phyloP scores from a whole-genome alignment of 176 grass and related monocot genomes.

The Avena eriantha region DNA sequence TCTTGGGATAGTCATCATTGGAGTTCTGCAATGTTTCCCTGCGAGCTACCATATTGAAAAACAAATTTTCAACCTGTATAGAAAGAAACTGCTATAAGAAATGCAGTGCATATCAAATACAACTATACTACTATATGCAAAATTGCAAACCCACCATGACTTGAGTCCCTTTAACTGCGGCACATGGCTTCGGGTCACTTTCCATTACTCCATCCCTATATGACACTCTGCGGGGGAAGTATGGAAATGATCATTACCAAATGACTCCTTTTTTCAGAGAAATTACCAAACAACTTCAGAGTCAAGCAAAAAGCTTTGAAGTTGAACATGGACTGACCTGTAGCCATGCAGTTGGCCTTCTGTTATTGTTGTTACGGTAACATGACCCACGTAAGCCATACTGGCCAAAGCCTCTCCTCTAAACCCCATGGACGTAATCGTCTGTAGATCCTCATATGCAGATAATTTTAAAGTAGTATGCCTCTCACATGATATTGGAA shows the following conservation, averaged over 20 bases:
- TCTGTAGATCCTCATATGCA: conserved; percentile 77
- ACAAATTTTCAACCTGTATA: conserved; percentile 81
- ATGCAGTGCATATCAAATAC: not conserved
- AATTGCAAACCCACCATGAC: conserved; percentile 67
- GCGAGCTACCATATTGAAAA: conserved; percentile 92
- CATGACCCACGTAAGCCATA: conserved; percentile 96
- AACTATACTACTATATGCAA: not conserved
- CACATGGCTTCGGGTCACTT: conserved; percentile 83
- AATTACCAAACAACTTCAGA: conserved; percentile 28
- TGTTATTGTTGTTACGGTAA: conserved; percentile 90
- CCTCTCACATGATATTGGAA: conserved; percentile 86
- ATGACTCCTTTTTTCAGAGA: not conserved
- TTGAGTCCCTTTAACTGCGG: conserved; percentile 95
- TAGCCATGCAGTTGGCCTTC: conserved; percentile 89
- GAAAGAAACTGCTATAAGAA: not conserved
- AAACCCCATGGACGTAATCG: conserved; percentile 86
- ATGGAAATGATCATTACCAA: conserved; percentile 37
- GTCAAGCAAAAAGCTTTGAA: not conserved
- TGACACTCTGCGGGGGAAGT: conserved; percentile 52
- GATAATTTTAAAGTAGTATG: conserved; percentile 91
- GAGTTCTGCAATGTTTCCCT: conserved; percentile 88
- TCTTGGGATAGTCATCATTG: conserved; percentile 85
- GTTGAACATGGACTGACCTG: conserved; percentile 49
- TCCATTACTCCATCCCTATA: conserved; percentile 97
- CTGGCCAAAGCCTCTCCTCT: conserved; percentile 92